phyloP scores from a whole-genome alignment of 768 basidiomycete species.

The Auriscalpium vulgare region DNA sequence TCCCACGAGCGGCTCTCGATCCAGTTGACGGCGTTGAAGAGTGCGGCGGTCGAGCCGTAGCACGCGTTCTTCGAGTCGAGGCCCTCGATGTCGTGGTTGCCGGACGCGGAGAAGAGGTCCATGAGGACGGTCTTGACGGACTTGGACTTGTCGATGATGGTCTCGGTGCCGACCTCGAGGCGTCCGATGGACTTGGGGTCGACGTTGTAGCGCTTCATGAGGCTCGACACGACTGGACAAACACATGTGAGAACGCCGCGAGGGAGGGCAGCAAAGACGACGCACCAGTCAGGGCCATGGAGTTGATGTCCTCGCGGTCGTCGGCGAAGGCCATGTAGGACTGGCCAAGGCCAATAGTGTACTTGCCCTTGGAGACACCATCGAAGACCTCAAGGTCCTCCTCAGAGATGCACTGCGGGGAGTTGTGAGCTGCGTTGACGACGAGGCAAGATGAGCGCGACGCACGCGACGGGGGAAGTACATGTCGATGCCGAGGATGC shows the following conservation, averaged over 20 bases:
- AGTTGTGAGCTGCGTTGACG: not conserved
- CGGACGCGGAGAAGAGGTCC: slow-evolving; percentile 90
- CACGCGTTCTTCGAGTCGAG: slow-evolving; percentile 99
- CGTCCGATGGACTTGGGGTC: slow-evolving; percentile 96
- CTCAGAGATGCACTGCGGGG: slow-evolving; percentile 83
- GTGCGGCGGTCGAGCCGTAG: slow-evolving; percentile 96
- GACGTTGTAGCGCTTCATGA: slow-evolving; percentile 90
- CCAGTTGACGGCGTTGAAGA: slow-evolving; percentile 99
- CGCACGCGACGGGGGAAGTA: slow-evolving; percentile 13
- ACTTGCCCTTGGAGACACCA: slow-evolving; percentile 65
- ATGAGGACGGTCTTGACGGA: slow-evolving; percentile 97
- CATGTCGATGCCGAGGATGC: slow-evolving; percentile 17
- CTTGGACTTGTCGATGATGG: slow-evolving; percentile 99
- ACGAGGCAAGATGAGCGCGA: not conserved
- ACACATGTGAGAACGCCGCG: not conserved
- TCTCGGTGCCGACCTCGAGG: slow-evolving; percentile 97
- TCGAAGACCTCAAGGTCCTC: slow-evolving; percentile 50
- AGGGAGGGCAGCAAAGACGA: slow-evolving; percentile 7
- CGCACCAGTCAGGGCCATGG: slow-evolving; percentile 88
- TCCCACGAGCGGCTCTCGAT: slow-evolving; percentile 95
- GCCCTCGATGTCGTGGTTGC: slow-evolving; percentile 96
- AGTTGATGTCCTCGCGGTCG: slow-evolving; percentile 99
- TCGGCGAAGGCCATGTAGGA: slow-evolving; percentile 98
- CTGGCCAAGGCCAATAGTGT: slow-evolving; percentile 97
- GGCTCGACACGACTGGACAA: slow-evolving; percentile 68